These are phyloP conservation scores for Fusarium ramigenum DNA, from an alignment of 2,329 filamentous ascomycete species.

Conservation along the genomic window DNA sequence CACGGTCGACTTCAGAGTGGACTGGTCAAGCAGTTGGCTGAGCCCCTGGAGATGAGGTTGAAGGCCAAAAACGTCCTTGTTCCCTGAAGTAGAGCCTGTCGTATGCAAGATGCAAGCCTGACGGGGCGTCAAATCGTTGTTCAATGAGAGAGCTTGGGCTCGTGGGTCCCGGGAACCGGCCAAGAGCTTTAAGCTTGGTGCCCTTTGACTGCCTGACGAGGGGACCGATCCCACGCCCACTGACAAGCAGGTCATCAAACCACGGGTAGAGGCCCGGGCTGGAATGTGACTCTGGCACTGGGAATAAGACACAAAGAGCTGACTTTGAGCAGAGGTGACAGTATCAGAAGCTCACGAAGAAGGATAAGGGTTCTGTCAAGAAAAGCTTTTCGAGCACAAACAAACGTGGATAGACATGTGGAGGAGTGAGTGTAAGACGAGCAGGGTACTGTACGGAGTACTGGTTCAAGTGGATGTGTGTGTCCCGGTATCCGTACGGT, in stretches of 20 bases:
- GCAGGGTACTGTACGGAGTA: background rate
- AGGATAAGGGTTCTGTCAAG: conserved; percentile 19
- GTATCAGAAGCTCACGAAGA: conserved; percentile 12
- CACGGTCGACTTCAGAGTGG: conserved; percentile 21
- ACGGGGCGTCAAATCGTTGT: conserved; percentile 41
- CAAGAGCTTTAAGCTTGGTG: conserved; percentile 39
- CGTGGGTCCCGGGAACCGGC: conserved; percentile 41
- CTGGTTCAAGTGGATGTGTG: conserved; percentile 22
- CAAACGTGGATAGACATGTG: conserved; percentile 25
- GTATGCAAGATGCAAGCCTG: conserved; percentile 39
- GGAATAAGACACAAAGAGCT: conserved; percentile 10
- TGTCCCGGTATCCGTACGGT: conserved; percentile 3
- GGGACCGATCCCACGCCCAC: conserved; percentile 31
- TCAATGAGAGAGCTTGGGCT: conserved; percentile 36
- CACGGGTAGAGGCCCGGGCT: conserved; percentile 32
- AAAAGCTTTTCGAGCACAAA: conserved; percentile 20
- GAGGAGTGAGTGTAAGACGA: conserved; percentile 16
- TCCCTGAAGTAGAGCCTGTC: conserved; percentile 37
- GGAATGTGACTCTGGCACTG: conserved; percentile 32
- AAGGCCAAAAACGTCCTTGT: conserved; percentile 34
- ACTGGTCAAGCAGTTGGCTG: conserved; percentile 26
- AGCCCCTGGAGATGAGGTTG: conserved; percentile 34
- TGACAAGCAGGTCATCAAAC: conserved; percentile 36
- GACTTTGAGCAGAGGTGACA: conserved; percentile 8
- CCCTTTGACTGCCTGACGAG: conserved; percentile 25